Conservation (phyloP, 176 grass and related monocot species). For the Raddia distichophylla region DNA sequence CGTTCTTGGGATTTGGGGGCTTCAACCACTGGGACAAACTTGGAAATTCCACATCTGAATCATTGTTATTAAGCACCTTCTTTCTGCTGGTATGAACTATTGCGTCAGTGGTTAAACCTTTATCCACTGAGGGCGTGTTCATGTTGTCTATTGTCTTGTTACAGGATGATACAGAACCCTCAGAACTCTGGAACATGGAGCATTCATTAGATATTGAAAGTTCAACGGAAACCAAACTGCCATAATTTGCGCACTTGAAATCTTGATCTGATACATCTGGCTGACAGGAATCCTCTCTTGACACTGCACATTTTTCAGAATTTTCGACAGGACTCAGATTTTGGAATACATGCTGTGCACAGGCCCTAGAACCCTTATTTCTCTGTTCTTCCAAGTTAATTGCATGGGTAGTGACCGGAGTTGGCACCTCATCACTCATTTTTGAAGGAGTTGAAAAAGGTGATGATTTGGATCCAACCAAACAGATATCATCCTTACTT, state of each 20-base stretch:
- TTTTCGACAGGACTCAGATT: conserved; percentile 5
- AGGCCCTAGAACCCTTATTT: conserved; percentile 34
- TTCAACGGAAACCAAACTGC: conserved; percentile 39
- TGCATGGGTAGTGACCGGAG: conserved; percentile 37
- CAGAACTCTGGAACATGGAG: conserved; percentile 52
- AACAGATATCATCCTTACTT: conserved; percentile 25
- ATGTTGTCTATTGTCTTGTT: conserved; percentile 40
- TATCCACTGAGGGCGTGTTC: conserved; percentile 29
- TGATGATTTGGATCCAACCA: conserved; percentile 36
- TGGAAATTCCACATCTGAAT: conserved; percentile 54
- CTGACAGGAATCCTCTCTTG: conserved; percentile 28
- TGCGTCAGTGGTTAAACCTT: conserved; percentile 33
- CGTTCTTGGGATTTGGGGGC: conserved; percentile 59
- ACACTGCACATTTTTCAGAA: conserved; percentile 17
- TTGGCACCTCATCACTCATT: conserved; percentile 26
- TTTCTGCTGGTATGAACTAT: conserved; percentile 39
- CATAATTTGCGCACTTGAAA: conserved; percentile 32
- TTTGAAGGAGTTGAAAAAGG: conserved; percentile 38
- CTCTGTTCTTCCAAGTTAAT: conserved; percentile 28
- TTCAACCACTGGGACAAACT: conserved; percentile 85
- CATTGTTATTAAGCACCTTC: conserved; percentile 34
- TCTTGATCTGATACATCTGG: conserved; percentile 26
- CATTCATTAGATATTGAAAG: conserved; percentile 51
- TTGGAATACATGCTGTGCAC: conserved; percentile 30
- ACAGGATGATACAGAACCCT: conserved; percentile 39